phyloP scores from a whole-genome alignment of 768 basidiomycete genomes.

The Lanmaoa rubissima region DNA sequence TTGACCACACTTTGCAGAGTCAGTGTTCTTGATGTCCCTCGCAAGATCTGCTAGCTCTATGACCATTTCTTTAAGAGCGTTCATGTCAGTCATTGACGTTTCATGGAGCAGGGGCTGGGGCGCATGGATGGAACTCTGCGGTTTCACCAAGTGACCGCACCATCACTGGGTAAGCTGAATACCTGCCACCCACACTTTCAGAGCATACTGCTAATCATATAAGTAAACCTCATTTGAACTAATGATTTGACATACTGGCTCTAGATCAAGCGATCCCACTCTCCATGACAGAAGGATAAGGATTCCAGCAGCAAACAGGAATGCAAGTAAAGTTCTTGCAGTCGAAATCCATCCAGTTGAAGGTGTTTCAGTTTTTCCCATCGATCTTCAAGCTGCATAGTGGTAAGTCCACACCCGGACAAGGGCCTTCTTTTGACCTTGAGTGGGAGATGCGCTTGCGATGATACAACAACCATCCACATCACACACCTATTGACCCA shows the following conservation, averaged over 20 bases:
- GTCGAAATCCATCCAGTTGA: neutral
- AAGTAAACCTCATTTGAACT: neutral
- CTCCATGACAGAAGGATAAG: too few relatives aligned
- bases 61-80: neutral
- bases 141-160: too few relatives aligned
- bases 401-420: neutral
- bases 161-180: neutral
- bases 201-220: neutral
- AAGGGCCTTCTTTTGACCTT: too few relatives aligned
- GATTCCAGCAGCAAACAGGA: too few relatives aligned
- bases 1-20: too few relatives aligned
- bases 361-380: too few relatives aligned
- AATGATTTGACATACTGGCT: neutral
- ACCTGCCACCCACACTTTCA: neutral
- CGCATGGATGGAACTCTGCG: too few relatives aligned
- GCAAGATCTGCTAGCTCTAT: neutral
- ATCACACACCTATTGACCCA: neutral
- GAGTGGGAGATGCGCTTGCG: too few relatives aligned
- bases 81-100: too few relatives aligned
- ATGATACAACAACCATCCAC: conserved; percentile 4
- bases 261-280: neutral
- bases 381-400: too few relatives aligned
- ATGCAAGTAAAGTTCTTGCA: neutral
- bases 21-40: too few relatives aligned
- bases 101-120: neutral